Percentiles rank a stretch among this genome's conserved stretches.
Conservation (phyloP, 495 filamentous ascomycete species). For the Neurospora sp. region DNA sequence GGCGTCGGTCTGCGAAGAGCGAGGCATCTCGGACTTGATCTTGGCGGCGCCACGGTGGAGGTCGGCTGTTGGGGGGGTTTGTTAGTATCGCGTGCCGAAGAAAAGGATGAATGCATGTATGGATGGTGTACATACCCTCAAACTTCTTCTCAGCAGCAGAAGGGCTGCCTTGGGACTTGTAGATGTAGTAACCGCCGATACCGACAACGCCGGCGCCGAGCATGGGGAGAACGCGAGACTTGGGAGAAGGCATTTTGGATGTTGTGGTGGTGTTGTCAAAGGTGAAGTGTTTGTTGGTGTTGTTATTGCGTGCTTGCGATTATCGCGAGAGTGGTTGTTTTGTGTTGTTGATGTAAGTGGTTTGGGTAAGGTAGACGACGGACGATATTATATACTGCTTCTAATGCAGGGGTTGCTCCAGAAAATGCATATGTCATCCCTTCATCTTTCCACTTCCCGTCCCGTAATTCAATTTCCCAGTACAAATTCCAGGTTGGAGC, state of each 20-base stretch:
- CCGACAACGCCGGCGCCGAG: slow-evolving; percentile 55
- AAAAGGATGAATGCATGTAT: not conserved
- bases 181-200: slow-evolving; percentile 82
- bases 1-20: slow-evolving; percentile 22
- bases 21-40: slow-evolving; percentile 50
- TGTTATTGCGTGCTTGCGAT: slow-evolving; percentile 1
- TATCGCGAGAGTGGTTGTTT: slow-evolving; percentile 1
- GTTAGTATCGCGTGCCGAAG: slow-evolving; percentile 4
- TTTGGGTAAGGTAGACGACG: not conserved
- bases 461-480: not conserved
- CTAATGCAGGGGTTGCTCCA: not conserved
- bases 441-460: not conserved
- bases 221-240: slow-evolving; percentile 44
- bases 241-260: slow-evolving; percentile 31
- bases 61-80: slow-evolving; percentile 39
- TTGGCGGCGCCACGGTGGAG: slow-evolving; percentile 51
- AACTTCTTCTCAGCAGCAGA: slow-evolving; percentile 70
- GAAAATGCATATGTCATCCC: not conserved
- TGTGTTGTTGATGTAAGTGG: not conserved
- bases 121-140: slow-evolving; percentile 51
- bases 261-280: slow-evolving; percentile 9
- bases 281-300: not conserved
- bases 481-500: not conserved
- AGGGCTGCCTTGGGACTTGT: slow-evolving; percentile 74
- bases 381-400: not conserved